Evolutionary conservation across 352 stramenopile genomes (phyloP).

Genomic region (Globisporangium heterothallicum): DNA sequence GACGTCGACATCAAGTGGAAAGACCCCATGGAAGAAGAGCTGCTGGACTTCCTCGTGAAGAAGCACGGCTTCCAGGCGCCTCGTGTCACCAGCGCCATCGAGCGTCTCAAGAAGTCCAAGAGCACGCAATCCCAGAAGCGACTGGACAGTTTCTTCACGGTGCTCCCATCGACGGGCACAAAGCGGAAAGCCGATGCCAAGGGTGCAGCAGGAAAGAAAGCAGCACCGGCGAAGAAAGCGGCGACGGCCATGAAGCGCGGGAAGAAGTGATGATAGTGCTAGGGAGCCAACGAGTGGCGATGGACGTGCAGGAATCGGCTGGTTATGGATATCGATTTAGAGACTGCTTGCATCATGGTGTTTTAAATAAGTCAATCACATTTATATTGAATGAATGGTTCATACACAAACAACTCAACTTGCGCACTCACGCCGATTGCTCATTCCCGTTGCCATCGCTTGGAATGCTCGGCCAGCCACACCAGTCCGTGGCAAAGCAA

Average conservation of each 20-base stretch:
- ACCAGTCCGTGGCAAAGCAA: conserved; percentile 78
- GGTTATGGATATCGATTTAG: too few species aligned
- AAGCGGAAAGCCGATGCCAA: conserved; percentile 66
- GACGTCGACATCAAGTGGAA: conserved; percentile 93
- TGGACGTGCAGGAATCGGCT: too few species aligned
- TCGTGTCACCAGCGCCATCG: conserved; percentile 90
- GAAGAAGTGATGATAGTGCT: conserved; percentile 42
- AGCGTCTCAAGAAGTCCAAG: conserved; percentile 95
- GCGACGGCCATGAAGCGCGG: conserved; percentile 37
- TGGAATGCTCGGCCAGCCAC: conserved; percentile 76
- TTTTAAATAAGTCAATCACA: conserved; percentile 11
- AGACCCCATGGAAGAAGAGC: conserved; percentile 83
- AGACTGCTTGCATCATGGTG: not conserved
- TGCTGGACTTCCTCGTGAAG: conserved; percentile 94
- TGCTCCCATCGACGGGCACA: conserved; percentile 49
- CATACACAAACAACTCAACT: not conserved
- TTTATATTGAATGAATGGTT: conserved; percentile 5
- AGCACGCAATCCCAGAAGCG: conserved; percentile 93
- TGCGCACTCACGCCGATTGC: not conserved
- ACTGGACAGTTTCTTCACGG: conserved; percentile 96
- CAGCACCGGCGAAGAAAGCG: conserved; percentile 6
- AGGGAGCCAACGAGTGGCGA: not conserved
- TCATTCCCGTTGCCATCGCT: conserved; percentile 35
- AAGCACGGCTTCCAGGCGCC: conserved; percentile 95
- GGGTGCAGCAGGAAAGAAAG: conserved; percentile 20